These are phyloP conservation scores for Miamiensis avidus DNA, from an alignment of 169 alveolate species.

Conservation along the genomic window DNA sequence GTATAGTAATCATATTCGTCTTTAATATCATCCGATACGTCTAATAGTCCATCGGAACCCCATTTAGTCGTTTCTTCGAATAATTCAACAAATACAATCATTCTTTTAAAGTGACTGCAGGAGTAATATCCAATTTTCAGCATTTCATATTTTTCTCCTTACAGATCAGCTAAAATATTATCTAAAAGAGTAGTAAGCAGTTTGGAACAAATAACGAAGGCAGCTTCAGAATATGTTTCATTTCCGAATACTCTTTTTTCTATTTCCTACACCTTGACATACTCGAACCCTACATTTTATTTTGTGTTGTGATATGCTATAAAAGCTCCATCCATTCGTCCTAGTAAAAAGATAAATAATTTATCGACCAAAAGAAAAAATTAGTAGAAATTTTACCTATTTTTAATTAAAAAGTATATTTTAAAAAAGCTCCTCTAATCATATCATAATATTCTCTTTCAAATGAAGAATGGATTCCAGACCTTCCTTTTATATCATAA, in stretches of 20 bases:
- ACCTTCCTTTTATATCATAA: slow-evolving; percentile 53
- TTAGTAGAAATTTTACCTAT: slow-evolving; percentile 45
- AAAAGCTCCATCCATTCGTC: slow-evolving; percentile 80
- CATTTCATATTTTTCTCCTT: slow-evolving; percentile 38
- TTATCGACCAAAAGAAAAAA: slow-evolving; percentile 55
- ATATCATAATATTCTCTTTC: slow-evolving; percentile 82
- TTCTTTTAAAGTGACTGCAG: slow-evolving; percentile 34
- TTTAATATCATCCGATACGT: slow-evolving; percentile 42
- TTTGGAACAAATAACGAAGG: slow-evolving; percentile 48
- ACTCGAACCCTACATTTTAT: slow-evolving; percentile 75
- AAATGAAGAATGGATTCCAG: slow-evolving; percentile 65
- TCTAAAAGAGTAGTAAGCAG: slow-evolving; percentile 57
- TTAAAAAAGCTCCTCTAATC: slow-evolving; percentile 69
- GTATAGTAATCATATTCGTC: slow-evolving; percentile 72
- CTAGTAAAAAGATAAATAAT: slow-evolving; percentile 62
- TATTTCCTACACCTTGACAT: slow-evolving; percentile 66
- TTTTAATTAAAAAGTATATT: slow-evolving; percentile 70
- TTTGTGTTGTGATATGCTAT: slow-evolving; percentile 79
- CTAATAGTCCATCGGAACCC: slow-evolving; percentile 11
- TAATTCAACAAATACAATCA: slow-evolving; percentile 64
- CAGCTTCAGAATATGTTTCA: slow-evolving; percentile 56
- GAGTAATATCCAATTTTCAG: slow-evolving; percentile 71
- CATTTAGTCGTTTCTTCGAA: slow-evolving; percentile 56
- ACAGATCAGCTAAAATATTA: slow-evolving; percentile 47
- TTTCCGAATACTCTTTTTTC: slow-evolving; percentile 76